Evolutionary conservation across 208 protist genomes (phyloP).

Genomic region (Wallacemonas sp.): DNA sequence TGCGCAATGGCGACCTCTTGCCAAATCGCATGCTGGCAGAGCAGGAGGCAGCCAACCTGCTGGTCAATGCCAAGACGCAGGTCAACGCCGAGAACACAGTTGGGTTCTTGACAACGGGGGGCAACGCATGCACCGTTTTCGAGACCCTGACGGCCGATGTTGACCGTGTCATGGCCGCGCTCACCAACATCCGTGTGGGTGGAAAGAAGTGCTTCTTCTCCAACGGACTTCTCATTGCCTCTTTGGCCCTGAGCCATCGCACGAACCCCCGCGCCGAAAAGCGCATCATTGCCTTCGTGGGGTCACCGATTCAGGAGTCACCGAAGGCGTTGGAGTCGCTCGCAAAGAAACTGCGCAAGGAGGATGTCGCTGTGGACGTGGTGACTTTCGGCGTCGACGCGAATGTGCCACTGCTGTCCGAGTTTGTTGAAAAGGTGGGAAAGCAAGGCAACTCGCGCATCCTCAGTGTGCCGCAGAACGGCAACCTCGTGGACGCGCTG

Average conservation of each 20-base stretch:
- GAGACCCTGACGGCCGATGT: slow-evolving; percentile 94
- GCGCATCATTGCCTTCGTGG: slow-evolving; percentile 98
- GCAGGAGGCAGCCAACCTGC: slow-evolving; percentile 95
- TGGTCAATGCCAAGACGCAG: slow-evolving; percentile 93
- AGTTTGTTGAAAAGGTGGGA: slow-evolving; percentile 91
- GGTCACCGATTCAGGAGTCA: slow-evolving; percentile 90
- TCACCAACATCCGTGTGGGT: slow-evolving; percentile 87
- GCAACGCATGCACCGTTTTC: slow-evolving; percentile 89
- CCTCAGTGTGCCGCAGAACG: slow-evolving; percentile 65
- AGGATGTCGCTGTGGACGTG: slow-evolving; percentile 96
- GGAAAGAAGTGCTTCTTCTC: slow-evolving; percentile 90
- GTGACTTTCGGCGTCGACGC: slow-evolving; percentile 94
- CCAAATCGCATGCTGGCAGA: slow-evolving; percentile 96
- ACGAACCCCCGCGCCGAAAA: slow-evolving; percentile 94
- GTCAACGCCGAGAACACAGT: slow-evolving; percentile 97
- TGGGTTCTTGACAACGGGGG: slow-evolving; percentile 94
- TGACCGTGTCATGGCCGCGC: slow-evolving; percentile 90
- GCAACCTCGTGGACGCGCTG: slow-evolving; percentile 91
- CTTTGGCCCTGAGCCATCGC: slow-evolving; percentile 96
- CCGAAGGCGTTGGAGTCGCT: slow-evolving; percentile 90
- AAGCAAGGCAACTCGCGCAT: slow-evolving; percentile 87
- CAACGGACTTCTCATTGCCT: slow-evolving; percentile 90
- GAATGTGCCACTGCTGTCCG: slow-evolving; percentile 90
- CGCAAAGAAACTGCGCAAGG: slow-evolving; percentile 96
- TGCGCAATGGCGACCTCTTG: slow-evolving; percentile 98